A percentile compares a stretch with the other conserved stretches of the same genome.
These are phyloP conservation scores for Aspergillus pseudonomiae DNA, from an alignment of 2,329 filamentous ascomycete species.

Conservation along the genomic window DNA sequence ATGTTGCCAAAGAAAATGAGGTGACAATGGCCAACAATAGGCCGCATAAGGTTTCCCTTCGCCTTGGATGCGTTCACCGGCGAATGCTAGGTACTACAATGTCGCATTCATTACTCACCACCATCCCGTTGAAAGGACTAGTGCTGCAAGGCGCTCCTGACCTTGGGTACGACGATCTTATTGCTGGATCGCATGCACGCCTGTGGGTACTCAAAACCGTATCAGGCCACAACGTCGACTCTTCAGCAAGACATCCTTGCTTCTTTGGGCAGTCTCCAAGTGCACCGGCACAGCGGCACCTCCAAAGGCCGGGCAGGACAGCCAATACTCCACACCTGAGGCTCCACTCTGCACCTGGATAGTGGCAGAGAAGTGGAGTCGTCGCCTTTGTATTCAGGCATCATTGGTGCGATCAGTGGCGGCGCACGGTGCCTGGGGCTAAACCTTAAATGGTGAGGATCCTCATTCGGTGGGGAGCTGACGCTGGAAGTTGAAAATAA, in stretches of 20 bases:
- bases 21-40: not conserved
- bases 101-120: not conserved
- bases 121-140: not conserved
- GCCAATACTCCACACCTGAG: not conserved
- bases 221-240: not conserved
- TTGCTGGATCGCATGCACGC: not conserved
- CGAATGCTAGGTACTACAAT: not conserved
- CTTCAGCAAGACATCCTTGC: not conserved
- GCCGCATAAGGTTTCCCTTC: not conserved
- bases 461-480: not conserved
- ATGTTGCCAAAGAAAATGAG: not conserved
- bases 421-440: constrained; percentile 3
- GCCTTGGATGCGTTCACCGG: not conserved
- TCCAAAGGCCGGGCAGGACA: not conserved
- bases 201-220: not conserved
- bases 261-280: not conserved
- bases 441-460: not conserved
- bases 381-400: not conserved
- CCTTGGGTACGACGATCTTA: not conserved
- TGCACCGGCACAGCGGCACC: not conserved
- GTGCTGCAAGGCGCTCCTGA: not conserved
- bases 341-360: not conserved
- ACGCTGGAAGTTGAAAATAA: not conserved
- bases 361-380: not conserved
- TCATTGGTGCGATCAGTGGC: not conserved